A percentile compares a stretch with the other conserved stretches of the same genome.
Evolutionary conservation across 768 basidiomycete genomes (phyloP).

Genomic region (Naganishia randhawae): DNA sequence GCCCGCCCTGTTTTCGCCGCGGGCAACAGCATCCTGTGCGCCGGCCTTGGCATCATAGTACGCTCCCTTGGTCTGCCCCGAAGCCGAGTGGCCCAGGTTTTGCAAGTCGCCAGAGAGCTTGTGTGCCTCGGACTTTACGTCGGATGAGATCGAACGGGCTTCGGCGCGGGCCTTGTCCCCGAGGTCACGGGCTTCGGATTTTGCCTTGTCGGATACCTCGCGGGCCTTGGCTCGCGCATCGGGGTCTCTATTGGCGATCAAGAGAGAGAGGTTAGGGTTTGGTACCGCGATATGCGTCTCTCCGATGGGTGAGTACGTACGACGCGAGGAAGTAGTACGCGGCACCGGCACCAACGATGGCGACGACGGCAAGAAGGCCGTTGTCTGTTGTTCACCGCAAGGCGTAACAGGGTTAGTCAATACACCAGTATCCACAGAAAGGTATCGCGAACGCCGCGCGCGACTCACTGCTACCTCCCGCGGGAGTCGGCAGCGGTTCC

Average conservation of each 20-base stretch:
- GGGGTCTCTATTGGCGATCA: constrained; percentile 1
- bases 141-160: neutral
- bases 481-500: constrained; percentile 22
- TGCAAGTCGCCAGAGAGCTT: constrained; percentile 27
- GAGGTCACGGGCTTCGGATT: constrained; percentile 13
- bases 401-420: neutral
- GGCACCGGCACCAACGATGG: constrained; percentile 26
- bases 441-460: neutral
- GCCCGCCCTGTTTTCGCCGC: constrained; percentile 1
- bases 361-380: constrained; percentile 25
- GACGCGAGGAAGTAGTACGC: constrained; percentile 30
- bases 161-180: neutral
- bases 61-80: constrained; percentile 21
- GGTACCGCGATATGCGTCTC: too few species aligned
- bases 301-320: too few species aligned
- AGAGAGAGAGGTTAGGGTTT: neutral
- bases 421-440: neutral
- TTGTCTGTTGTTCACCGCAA: constrained; percentile 10
- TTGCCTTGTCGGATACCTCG: constrained; percentile 18
- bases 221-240: constrained; percentile 23
- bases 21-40: constrained; percentile 23
- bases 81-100: constrained; percentile 21
- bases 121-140: constrained; percentile 22
- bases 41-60: constrained; percentile 25
- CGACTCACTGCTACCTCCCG: constrained; percentile 25